These are phyloP conservation scores for Sphagnum magellanicum DNA, from an alignment of 228 moss, liverwort and hornwort species.

Conservation along the genomic window DNA sequence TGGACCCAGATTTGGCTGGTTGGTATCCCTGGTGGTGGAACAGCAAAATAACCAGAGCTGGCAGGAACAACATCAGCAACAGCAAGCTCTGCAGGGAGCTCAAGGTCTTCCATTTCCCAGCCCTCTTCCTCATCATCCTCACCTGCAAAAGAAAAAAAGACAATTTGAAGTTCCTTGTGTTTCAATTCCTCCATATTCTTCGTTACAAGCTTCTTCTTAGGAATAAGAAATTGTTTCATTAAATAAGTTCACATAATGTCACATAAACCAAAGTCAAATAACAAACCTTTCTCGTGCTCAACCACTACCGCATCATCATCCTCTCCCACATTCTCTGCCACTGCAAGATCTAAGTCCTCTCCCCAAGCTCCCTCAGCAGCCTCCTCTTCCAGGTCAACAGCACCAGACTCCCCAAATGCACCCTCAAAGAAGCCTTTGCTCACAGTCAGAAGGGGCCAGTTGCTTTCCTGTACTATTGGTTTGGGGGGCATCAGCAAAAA, in stretches of 20 bases:
- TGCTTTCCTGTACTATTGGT: constrained; percentile 81
- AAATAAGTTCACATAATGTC: no score
- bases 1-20: constrained; percentile 86
- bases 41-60: constrained; percentile 63
- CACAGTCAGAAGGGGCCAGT: constrained; percentile 91
- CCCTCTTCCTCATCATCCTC: constrained; percentile 88
- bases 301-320: constrained; percentile 42
- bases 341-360: constrained; percentile 73
- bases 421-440: constrained; percentile 94
- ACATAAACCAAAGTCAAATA: neutral
- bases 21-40: constrained; percentile 68
- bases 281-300: constrained; percentile 47
- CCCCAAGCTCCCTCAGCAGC: constrained; percentile 84
- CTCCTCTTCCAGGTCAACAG: constrained; percentile 57
- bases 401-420: constrained; percentile 60
- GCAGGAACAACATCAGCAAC: constrained; percentile 38
- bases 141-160: no score
- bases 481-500: constrained; percentile 67
- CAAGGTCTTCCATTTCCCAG: constrained; percentile 97
- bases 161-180: no score
- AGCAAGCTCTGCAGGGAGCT: constrained; percentile 63
- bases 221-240: no score
- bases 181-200: no score
- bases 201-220: no score
- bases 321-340: constrained; percentile 53